Conservation (phyloP, 2,329 filamentous ascomycete species). For the Amesomyces nigricolor region DNA sequence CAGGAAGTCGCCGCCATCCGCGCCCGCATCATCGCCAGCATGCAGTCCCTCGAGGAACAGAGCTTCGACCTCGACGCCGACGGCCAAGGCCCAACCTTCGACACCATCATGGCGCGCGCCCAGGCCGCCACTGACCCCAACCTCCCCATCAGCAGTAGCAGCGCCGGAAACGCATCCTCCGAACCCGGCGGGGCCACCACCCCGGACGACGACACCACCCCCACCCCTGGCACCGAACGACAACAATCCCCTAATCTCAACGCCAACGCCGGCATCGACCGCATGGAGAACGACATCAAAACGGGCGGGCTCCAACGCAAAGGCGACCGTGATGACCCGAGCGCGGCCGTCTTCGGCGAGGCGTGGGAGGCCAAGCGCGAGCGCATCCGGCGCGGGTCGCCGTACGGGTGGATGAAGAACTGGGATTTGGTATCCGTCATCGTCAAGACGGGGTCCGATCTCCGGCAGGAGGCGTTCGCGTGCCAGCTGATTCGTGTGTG, state of each 20-base stretch:
- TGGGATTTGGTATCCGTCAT: constrained; percentile 86
- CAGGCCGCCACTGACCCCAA: constrained; percentile 35
- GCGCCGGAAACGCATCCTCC: constrained; percentile 22
- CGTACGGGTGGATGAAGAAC: constrained; percentile 84
- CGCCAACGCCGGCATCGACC: constrained; percentile 66
- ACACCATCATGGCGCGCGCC: constrained; percentile 73
- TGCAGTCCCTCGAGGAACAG: constrained; percentile 82
- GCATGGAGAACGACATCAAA: constrained; percentile 87
- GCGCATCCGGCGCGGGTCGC: constrained; percentile 74
- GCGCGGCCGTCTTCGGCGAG: constrained; percentile 79
- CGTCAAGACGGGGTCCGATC: constrained; percentile 77
- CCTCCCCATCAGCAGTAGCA: too few species aligned
- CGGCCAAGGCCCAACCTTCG: constrained; percentile 67
- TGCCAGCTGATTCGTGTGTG: constrained; percentile 80
- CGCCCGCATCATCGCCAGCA: constrained; percentile 82
- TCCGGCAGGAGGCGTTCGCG: constrained; percentile 80
- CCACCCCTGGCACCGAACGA: too few species aligned
- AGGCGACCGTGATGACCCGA: constrained; percentile 78
- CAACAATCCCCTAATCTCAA: constrained; percentile 42
- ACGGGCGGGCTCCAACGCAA: constrained; percentile 76
- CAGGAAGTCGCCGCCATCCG: constrained; percentile 78
- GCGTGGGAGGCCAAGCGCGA: constrained; percentile 82
- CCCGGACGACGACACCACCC: constrained; percentile 28
- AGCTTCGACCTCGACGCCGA: constrained; percentile 76
- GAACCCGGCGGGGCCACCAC: constrained; percentile 37